Percentiles rank a stretch among this genome's conserved stretches.
phyloP scores from a whole-genome alignment of 805 yeast genomes.

The Candida caryicola region DNA sequence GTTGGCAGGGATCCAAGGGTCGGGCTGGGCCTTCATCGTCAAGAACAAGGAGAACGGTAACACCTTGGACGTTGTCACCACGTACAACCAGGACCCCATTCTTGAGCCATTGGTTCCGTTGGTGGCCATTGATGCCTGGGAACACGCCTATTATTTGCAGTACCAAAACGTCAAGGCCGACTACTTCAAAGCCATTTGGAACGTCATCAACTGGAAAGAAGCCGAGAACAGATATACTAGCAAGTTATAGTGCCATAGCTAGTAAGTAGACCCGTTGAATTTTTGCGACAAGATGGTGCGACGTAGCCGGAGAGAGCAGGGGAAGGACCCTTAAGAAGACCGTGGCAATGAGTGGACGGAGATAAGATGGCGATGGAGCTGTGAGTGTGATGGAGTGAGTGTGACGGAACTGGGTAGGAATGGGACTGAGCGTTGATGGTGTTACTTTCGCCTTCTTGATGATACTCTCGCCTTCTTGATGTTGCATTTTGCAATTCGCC shows the following conservation, averaged over 20 bases:
- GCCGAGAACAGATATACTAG: slow-evolving; percentile 43
- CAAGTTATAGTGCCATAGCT: slow-evolving; percentile 1
- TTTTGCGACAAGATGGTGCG: background rate
- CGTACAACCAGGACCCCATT: slow-evolving; percentile 49
- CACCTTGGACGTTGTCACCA: slow-evolving; percentile 41
- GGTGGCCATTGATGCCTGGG: slow-evolving; percentile 55
- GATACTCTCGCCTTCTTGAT: no score
- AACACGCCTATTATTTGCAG: slow-evolving; percentile 53
- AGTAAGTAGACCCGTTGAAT: no score
- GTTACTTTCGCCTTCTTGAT: no score
- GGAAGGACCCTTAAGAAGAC: no score
- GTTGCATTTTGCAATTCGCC: no score
- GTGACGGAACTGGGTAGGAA: no score
- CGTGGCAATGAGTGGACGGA: no score
- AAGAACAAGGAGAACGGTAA: slow-evolving; percentile 46
- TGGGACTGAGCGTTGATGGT: no score
- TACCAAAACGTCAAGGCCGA: slow-evolving; percentile 51
- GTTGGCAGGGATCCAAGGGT: slow-evolving; percentile 50
- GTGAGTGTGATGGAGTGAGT: no score
- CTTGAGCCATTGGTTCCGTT: slow-evolving; percentile 43
- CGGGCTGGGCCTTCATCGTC: slow-evolving; percentile 53
- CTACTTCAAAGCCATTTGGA: slow-evolving; percentile 50
- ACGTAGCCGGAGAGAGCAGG: background rate
- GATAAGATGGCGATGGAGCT: no score
- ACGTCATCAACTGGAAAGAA: slow-evolving; percentile 49